Evolutionary conservation across 139 green algal species (phyloP), one percentile per base, ranked within the genome.

Genomic region (Picochlorum costavermella): DNA sequence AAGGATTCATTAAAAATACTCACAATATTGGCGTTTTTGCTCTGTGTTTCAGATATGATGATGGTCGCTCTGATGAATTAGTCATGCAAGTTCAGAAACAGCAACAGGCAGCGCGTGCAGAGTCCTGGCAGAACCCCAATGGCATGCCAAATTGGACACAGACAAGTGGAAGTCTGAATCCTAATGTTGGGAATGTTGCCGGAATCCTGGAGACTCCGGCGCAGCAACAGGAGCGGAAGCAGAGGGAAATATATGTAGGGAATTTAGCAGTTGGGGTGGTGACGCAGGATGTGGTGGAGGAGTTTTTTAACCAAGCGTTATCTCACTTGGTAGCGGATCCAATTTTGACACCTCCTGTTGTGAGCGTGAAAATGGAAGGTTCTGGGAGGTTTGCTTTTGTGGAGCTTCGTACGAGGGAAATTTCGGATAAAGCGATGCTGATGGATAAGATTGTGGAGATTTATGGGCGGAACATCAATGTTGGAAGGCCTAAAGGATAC

Each of bases 401-500:
- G 20, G 90, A 96, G 79, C 72, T 93, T 29, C 80, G 84, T 6
- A 89, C 77, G 9, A 77, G 84, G 31, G 84, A 92, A 74, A 75
- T 96, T 33, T 84, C 87, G 1, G 76, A 77, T 16, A 64, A 80
- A 10, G 85, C 83, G 6, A 83, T 95, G 73, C 65, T 83, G 23
- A 81, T 96, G 60, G 88, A 95, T 72, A 92, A 91, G 70, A 79
- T 69, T 30, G 64, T 95, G 50, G 87, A 96, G 74, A 73, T 96
- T 56, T 84, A 75, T 30, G 88, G 89, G 9, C 69, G 86, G 1
- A 63, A 72, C 29, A 84, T 95, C 57, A 90, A 95, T 76, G 83
- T 96, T n/a, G 88, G 86, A 30, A 71, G 88, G 58, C 90, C 90
- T 56, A 91, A 94, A 75, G 88, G 89, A 2, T 96, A 95, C 65